These are phyloP conservation scores for Lavandula angustifolia DNA, from an alignment of 257 asterid species.

Conservation along the genomic window DNA sequence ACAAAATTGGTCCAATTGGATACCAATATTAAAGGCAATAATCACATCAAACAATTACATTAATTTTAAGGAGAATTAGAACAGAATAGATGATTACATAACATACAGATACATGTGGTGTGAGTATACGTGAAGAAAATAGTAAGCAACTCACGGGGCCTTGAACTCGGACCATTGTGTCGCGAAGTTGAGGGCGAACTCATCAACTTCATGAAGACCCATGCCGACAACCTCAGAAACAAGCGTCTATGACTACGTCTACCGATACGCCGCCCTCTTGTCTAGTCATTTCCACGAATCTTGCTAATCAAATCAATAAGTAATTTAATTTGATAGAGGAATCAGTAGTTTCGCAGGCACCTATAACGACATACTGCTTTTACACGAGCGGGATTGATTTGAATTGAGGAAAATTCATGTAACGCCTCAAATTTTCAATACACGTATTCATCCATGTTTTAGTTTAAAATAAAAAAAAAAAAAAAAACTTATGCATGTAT, in stretches of 20 bases:
- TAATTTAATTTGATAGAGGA: constrained; percentile 14
- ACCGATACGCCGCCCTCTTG: constrained; percentile 32
- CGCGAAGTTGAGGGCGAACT: constrained; percentile 75
- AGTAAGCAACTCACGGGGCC: constrained; percentile 75
- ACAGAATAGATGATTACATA: neutral
- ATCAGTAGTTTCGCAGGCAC: constrained; percentile 1
- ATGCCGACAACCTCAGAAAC: constrained; percentile 37
- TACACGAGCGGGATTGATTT: constrained; percentile 13
- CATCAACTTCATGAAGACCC: constrained; percentile 84
- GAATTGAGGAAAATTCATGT: constrained; percentile 14
- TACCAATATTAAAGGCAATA: neutral
- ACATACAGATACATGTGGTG: neutral
- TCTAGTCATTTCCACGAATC: constrained; percentile 32
- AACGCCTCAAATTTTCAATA: too few relatives aligned
- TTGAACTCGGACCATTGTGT: constrained; percentile 96
- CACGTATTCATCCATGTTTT: too few relatives aligned
- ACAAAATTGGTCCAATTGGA: constrained; percentile 18
- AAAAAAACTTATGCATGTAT: too few relatives aligned
- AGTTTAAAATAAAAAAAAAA: too few relatives aligned
- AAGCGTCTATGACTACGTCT: constrained; percentile 22
- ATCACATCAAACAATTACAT: neutral
- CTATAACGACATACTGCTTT: neutral
- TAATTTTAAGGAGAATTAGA: neutral
- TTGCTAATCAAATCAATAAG: constrained; percentile 24
- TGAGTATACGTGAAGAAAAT: constrained; percentile 4